phyloP scores from a whole-genome alignment of 495 filamentous ascomycete species.

The Neurospora tetrasperma region DNA sequence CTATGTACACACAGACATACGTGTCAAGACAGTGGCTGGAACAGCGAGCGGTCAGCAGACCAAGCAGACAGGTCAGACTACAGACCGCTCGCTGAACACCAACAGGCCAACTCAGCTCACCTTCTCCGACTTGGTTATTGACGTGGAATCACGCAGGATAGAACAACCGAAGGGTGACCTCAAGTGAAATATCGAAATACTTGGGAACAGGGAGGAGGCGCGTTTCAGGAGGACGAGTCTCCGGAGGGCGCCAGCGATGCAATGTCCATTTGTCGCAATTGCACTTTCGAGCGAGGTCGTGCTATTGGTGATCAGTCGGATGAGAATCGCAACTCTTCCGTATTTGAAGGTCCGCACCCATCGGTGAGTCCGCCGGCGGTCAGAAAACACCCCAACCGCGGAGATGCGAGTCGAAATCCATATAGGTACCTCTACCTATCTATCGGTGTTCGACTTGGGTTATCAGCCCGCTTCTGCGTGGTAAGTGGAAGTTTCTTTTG shows the following conservation, averaged over 20 bases:
- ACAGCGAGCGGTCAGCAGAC: neutral
- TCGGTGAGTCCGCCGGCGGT: neutral
- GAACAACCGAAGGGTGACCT: neutral
- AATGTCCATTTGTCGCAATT: neutral
- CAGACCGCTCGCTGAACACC: neutral
- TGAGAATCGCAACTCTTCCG: neutral
- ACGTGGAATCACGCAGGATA: neutral
- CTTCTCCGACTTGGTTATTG: neutral
- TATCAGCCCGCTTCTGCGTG: neutral
- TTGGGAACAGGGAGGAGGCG: neutral
- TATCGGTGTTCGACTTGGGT: neutral
- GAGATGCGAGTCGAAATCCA: neutral
- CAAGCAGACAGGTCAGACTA: neutral
- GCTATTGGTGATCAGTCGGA: neutral
- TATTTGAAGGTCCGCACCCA: neutral
- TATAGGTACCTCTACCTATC: neutral
- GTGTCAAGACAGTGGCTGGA: neutral
- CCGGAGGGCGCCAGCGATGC: neutral
- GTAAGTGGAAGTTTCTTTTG: neutral
- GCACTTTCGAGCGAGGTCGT: neutral
- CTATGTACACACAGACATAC: neutral
- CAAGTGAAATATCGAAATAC: neutral
- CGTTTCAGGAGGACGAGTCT: neutral
- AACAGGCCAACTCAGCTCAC: neutral
- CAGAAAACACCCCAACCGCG: neutral